These are phyloP conservation scores for Solanum pennellii DNA, from an alignment of 257 asterid species.

Conservation along the genomic window DNA sequence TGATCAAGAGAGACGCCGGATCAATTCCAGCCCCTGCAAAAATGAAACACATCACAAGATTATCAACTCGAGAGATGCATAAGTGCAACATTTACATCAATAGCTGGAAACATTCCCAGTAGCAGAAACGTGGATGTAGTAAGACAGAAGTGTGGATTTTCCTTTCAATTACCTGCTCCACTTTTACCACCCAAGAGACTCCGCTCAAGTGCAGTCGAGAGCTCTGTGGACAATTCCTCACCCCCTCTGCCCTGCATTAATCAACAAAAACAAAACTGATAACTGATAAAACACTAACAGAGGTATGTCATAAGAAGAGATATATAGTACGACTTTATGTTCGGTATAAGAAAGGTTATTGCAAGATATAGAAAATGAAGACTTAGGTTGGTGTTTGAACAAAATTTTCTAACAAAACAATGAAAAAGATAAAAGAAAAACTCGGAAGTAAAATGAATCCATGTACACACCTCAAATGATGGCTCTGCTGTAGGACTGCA, in stretches of 20 bases:
- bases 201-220: conserved; percentile 63
- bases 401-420: neutral
- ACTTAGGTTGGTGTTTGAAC: neutral
- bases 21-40: conserved; percentile 80
- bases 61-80: neutral
- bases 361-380: neutral
- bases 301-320: neutral
- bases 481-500: conserved; percentile 97
- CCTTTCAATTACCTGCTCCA: conserved; percentile 63
- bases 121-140: neutral
- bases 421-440: neutral
- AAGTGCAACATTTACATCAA: neutral
- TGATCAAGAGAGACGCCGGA: conserved; percentile 63
- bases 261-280: neutral
- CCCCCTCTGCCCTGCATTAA: conserved; percentile 81
- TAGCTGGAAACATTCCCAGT: neutral
- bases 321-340: neutral
- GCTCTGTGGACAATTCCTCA: conserved; percentile 71
- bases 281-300: neutral
- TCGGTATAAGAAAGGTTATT: neutral
- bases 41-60: neutral
- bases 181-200: conserved; percentile 90
- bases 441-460: neutral
- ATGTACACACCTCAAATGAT: conserved; percentile 51
- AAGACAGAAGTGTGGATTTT: neutral